A percentile compares a stretch with the other conserved stretches of the same genome.
These are phyloP conservation scores for Fusarium subtropicale DNA, from an alignment of 2,329 filamentous ascomycete genomes.

Conservation along the genomic window DNA sequence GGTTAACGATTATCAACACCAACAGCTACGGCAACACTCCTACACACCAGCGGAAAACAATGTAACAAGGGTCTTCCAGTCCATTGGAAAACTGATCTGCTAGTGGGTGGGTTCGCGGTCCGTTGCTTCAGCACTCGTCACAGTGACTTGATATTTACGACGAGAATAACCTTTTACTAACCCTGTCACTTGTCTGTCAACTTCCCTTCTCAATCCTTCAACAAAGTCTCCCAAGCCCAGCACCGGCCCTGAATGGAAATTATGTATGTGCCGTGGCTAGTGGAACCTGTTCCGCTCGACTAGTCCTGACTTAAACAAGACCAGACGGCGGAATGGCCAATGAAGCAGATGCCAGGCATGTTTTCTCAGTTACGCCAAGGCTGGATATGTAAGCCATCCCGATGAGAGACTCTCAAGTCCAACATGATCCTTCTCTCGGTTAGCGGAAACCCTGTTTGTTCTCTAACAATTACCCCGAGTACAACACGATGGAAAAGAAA, in stretches of 20 bases:
- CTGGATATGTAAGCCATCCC: conserved; percentile 30
- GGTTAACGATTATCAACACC: background rate
- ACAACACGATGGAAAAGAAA: conserved; percentile 21
- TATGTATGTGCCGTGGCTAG: conserved; percentile 2
- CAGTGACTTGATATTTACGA: conserved; percentile 17
- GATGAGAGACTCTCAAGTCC: conserved; percentile 24
- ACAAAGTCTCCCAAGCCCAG: conserved; percentile 16
- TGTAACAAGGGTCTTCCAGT: conserved; percentile 44
- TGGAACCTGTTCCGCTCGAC: conserved; percentile 24
- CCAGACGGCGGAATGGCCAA: conserved; percentile 1
- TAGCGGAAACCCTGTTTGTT: conserved; percentile 9
- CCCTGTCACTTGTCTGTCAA: background rate
- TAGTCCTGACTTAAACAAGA: conserved; percentile 10
- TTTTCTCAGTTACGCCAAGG: conserved; percentile 35
- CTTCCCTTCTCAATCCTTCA: background rate
- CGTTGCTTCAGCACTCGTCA: conserved; percentile 1
- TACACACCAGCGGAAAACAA: conserved; percentile 12
- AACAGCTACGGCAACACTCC: background rate
- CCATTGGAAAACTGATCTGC: conserved; percentile 30
- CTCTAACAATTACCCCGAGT: background rate
- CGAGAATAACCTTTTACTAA: conserved; percentile 12
- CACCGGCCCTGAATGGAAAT: conserved; percentile 24
- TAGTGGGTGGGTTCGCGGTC: background rate
- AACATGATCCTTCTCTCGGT: conserved; percentile 10
- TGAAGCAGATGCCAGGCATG: conserved; percentile 11